Evolutionary conservation across 768 basidiomycete species (phyloP).

Genomic region (Suillus tomentosus): DNA sequence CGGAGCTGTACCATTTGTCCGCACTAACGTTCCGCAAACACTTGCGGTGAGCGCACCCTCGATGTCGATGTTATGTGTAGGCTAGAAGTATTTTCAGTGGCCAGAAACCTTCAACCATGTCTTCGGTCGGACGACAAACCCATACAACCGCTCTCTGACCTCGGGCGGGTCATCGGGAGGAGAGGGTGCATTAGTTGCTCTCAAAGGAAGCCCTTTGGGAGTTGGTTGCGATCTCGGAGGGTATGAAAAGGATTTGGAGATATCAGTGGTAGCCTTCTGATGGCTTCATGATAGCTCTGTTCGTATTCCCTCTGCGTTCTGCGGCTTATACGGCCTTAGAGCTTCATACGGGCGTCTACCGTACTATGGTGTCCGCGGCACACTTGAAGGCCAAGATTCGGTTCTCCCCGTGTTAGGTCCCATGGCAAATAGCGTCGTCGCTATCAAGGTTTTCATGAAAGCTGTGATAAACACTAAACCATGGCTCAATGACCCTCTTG

Average conservation of each 20-base stretch:
- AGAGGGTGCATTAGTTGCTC: slow-evolving; percentile 72
- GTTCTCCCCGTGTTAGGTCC: slow-evolving; percentile 76
- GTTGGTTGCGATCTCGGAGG: slow-evolving; percentile 84
- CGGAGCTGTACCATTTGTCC: slow-evolving; percentile 73
- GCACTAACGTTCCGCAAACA: slow-evolving; percentile 78
- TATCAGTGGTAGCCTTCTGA: background rate
- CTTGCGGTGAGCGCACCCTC: slow-evolving; percentile 51
- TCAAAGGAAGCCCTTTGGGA: slow-evolving; percentile 51
- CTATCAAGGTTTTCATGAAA: slow-evolving; percentile 67
- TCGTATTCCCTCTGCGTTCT: slow-evolving; percentile 68
- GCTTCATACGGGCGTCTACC: slow-evolving; percentile 73
- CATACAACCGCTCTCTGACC: slow-evolving; percentile 69
- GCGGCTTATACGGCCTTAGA: slow-evolving; percentile 70
- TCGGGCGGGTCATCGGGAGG: slow-evolving; percentile 85
- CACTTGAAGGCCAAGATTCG: slow-evolving; percentile 71
- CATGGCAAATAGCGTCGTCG: slow-evolving; percentile 55
- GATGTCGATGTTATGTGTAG: background rate
- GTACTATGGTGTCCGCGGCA: slow-evolving; percentile 64
- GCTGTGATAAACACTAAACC: slow-evolving; percentile 59
- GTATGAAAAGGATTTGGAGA: slow-evolving; percentile 33
- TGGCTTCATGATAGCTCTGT: slow-evolving; percentile 50
- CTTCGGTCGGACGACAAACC: slow-evolving; percentile 79
- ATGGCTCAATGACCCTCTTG: slow-evolving; percentile 67
- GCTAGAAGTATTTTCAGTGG: slow-evolving; percentile 47
- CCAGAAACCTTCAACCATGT: slow-evolving; percentile 77